A percentile compares a stretch with the other conserved stretches of the same genome.
Evolutionary conservation across 148 eudicot species (phyloP).

Genomic region (Tetragonia tetragonoides): DNA sequence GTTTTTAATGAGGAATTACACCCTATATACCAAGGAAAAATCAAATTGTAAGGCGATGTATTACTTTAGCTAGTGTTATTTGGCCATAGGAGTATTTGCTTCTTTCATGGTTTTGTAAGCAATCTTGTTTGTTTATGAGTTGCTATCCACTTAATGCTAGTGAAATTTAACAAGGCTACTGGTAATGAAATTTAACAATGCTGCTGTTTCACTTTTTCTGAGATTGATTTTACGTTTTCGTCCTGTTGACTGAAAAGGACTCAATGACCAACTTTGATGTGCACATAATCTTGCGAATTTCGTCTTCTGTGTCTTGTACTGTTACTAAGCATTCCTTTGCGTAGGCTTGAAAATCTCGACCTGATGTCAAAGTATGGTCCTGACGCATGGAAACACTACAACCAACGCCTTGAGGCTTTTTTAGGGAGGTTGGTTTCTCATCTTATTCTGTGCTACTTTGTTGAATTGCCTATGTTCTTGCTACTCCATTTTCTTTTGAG

Average conservation of each 20-base stretch:
- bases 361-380: constrained; percentile 79
- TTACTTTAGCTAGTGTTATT: no score
- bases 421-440: constrained; percentile 48
- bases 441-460: neutral
- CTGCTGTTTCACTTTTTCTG: neutral
- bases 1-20: neutral
- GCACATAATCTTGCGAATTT: neutral
- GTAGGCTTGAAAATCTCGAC: constrained; percentile 89
- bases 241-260: no score
- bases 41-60: neutral
- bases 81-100: neutral
- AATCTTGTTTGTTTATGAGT: neutral
- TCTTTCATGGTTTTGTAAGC: neutral
- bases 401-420: constrained; percentile 75
- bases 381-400: constrained; percentile 83
- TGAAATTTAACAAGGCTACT: neutral
- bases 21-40: neutral
- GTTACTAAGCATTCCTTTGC: constrained; percentile 2
- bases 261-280: neutral
- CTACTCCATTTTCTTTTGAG: neutral
- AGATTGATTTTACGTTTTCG: neutral
- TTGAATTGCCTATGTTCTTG: neutral
- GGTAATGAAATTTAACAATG: no score
- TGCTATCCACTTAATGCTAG: neutral
- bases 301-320: neutral